Conservation (phyloP, 2,329 filamentous ascomycete species). For the Fusarium chlamydosporum region DNA sequence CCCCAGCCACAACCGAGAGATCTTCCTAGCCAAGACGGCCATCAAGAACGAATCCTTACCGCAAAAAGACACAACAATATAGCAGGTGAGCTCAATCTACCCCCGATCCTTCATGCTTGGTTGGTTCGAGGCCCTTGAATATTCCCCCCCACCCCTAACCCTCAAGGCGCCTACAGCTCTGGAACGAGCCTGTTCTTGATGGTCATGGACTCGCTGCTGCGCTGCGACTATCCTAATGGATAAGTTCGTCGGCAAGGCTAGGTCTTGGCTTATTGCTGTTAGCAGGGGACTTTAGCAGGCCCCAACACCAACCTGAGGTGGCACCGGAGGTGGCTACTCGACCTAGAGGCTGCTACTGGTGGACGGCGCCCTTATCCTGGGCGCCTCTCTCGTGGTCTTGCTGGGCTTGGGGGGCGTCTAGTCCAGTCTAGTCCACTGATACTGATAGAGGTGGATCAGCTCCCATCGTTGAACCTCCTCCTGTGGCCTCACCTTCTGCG, state of each 20-base stretch:
- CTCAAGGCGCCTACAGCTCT: slow-evolving; percentile 36
- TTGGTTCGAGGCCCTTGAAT: slow-evolving; percentile 39
- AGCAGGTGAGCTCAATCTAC: slow-evolving; percentile 35
- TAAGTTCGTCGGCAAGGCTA: slow-evolving; percentile 41
- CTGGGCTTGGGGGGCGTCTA: slow-evolving; percentile 31
- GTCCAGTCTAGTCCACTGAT: slow-evolving; percentile 37
- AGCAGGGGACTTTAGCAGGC: slow-evolving; percentile 36
- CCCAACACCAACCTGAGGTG: slow-evolving; percentile 34
- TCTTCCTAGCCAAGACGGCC: slow-evolving; percentile 26
- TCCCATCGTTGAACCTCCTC: slow-evolving; percentile 49
- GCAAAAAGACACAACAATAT: slow-evolving; percentile 28
- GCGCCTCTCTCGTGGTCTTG: slow-evolving; percentile 38
- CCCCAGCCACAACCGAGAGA: slow-evolving; percentile 42
- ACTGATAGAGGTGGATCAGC: slow-evolving; percentile 44
- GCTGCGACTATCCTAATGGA: slow-evolving; percentile 21
- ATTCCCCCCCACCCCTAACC: slow-evolving; percentile 31
- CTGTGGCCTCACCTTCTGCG: slow-evolving; percentile 53
- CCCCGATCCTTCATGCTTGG: slow-evolving; percentile 34
- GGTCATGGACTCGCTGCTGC: slow-evolving; percentile 24
- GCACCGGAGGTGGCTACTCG: slow-evolving; percentile 39
- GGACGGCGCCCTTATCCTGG: slow-evolving; percentile 39
- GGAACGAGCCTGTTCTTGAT: slow-evolving; percentile 16
- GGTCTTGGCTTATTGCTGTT: slow-evolving; percentile 43
- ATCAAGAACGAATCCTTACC: slow-evolving; percentile 29
- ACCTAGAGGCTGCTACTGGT: slow-evolving; percentile 32